Conservation (phyloP, 2,329 filamentous ascomycete species). For the Albophoma yamanashiensis region DNA sequence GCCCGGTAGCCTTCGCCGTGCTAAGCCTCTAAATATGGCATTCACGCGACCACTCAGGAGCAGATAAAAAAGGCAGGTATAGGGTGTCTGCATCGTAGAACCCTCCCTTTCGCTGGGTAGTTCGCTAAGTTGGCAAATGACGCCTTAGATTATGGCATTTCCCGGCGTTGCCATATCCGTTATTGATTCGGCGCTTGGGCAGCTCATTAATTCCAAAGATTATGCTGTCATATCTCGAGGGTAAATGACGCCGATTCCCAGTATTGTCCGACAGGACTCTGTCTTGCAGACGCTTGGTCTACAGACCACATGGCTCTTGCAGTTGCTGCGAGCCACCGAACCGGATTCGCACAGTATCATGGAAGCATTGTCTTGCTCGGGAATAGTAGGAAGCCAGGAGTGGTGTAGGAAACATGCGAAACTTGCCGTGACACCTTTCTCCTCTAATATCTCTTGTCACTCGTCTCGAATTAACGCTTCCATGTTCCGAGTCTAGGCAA, state of each 20-base stretch:
- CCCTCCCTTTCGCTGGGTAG: slow-evolving; percentile 8
- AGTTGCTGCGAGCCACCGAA: background rate
- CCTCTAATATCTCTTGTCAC: slow-evolving; percentile 18
- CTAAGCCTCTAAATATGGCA: background rate
- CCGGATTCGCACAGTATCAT: slow-evolving; percentile 31
- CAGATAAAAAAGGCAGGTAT: background rate
- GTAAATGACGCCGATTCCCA: slow-evolving; percentile 35
- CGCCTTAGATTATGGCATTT: slow-evolving; percentile 13
- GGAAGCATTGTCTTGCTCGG: slow-evolving; percentile 8
- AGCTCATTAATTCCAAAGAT: slow-evolving; percentile 34
- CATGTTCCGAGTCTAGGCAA: no score
- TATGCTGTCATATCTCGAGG: slow-evolving; percentile 18
- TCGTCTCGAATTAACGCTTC: no score
- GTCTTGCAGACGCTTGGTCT: background rate
- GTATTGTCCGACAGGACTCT: slow-evolving; percentile 13
- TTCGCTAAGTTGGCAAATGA: slow-evolving; percentile 6
- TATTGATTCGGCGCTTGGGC: slow-evolving; percentile 32
- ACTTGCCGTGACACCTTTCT: slow-evolving; percentile 27
- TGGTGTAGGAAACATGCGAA: slow-evolving; percentile 29
- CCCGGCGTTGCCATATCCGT: slow-evolving; percentile 16
- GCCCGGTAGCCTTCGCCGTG: background rate
- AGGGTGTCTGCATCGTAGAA: background rate
- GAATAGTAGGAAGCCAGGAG: slow-evolving; percentile 20
- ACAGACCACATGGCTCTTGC: slow-evolving; percentile 31
- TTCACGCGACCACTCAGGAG: background rate